These are phyloP conservation scores for Rhizophora apiculata DNA, from an alignment of 345 rosid species.

Conservation along the genomic window DNA sequence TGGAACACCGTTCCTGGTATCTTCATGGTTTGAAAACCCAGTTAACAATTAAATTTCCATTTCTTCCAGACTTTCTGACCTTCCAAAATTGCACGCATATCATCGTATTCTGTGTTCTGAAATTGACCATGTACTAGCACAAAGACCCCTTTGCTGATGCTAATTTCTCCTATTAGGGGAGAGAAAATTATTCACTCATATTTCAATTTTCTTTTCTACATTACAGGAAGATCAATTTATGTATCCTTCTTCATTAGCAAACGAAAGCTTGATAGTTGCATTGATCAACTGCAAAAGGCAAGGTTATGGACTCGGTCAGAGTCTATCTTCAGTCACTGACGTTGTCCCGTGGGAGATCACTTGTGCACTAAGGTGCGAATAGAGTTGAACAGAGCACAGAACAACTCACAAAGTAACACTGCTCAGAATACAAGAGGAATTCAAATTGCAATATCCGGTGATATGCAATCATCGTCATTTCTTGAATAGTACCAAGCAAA, in stretches of 20 bases:
- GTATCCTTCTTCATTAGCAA: slow-evolving; percentile 75
- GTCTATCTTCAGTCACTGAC: slow-evolving; percentile 20
- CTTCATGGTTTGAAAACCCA: too few species aligned
- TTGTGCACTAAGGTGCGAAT: slow-evolving; percentile 51
- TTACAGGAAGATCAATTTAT: slow-evolving; percentile 82
- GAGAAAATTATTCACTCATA: background rate
- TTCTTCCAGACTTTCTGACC: too few species aligned
- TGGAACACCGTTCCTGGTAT: slow-evolving; percentile 73
- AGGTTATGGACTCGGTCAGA: slow-evolving; percentile 16
- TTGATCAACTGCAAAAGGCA: slow-evolving; percentile 50
- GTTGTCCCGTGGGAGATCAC: slow-evolving; percentile 78
- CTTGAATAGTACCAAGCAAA: too few species aligned
- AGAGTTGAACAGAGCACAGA: background rate
- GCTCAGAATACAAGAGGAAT: background rate
- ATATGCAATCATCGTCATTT: too few species aligned
- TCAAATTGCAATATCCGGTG: too few species aligned
- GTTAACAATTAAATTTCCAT: too few species aligned
- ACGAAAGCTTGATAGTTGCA: slow-evolving; percentile 69
- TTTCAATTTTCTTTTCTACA: background rate
- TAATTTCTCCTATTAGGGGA: background rate
- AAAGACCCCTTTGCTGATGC: background rate
- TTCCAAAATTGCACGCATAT: too few species aligned
- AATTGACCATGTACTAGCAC: too few species aligned
- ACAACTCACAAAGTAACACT: background rate
- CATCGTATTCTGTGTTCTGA: too few species aligned